Evolutionary conservation across 2,329 filamentous ascomycete species (phyloP), one percentile per base, ranked within the genome.

Genomic region (Ophiostoma pallidulum): DNA sequence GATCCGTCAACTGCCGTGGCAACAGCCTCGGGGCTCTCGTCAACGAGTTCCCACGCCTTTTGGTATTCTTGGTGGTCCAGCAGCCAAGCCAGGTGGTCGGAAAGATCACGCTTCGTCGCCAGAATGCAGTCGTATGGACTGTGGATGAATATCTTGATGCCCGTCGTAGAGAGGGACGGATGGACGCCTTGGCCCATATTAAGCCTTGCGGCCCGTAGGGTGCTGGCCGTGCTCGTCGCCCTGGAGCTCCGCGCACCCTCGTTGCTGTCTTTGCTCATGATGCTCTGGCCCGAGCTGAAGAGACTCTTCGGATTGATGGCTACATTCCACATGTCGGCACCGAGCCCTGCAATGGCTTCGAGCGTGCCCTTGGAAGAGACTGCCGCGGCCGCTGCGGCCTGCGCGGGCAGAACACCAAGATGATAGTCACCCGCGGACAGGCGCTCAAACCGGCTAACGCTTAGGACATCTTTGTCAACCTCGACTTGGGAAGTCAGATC

Each of bases 61-160:
- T 86, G 78, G 59, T 91, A 95, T 52, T 83, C 81, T 45, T 86
- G 77, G 52, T 83, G 86, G 50, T 91, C 85, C 24, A 94, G 62
- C 13, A 97, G 71, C 91, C 91, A 98, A 8, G 74, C 70, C 19
- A 97, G 69, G 59, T 94, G 89, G 64, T 98, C 92, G 4, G 80
- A 72, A 14, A 94, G 72, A 59, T 95, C 90, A 56, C 92, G 76
- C 61, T 90, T 90, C 3, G 92, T 87, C 1, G 88, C 87, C 47
- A 96, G 70, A n/a, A 97, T 84, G 58, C 90, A 97, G 64, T 98
- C 92, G 60, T 94, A 98, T 0, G 92, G 92, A 57, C 89, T 96
- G 59, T 95, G 89, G 35, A 98, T 87, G 61, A 96, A 96, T 14
- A 98, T 85, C 59, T 97, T 63, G 57, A 74, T 64, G 2, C 77